Evolutionary conservation across 257 asterid genomes (phyloP).

Genomic region (Leonotis leonurus): DNA sequence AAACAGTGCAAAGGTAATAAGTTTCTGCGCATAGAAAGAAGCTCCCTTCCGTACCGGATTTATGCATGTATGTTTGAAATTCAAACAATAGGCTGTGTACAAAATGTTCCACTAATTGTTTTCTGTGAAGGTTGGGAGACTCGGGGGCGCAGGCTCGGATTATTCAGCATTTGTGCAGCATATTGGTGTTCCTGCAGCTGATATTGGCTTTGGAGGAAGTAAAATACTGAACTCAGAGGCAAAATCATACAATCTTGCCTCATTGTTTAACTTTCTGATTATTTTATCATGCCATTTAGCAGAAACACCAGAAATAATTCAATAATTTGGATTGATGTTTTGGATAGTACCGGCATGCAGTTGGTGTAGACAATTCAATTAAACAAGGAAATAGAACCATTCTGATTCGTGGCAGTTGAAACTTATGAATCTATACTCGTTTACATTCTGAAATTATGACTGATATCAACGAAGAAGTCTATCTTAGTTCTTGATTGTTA

Average conservation of each 20-base stretch:
- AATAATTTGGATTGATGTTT: too few relatives aligned
- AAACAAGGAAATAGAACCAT: too few relatives aligned
- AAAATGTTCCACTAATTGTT: slow-evolving; percentile 7
- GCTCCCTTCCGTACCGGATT: not conserved
- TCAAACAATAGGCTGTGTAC: not conserved
- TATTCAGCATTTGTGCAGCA: slow-evolving; percentile 77
- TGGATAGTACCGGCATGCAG: not conserved
- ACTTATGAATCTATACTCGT: not conserved
- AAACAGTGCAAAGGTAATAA: slow-evolving; percentile 35
- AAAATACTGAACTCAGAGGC: slow-evolving; percentile 8
- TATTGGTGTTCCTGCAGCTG: slow-evolving; percentile 67
- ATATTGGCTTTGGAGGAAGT: slow-evolving; percentile 58
- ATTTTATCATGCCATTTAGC: not conserved
- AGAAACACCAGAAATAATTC: not conserved
- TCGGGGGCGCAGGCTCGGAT: slow-evolving; percentile 80
- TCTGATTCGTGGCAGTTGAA: not conserved
- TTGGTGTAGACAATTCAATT: not conserved
- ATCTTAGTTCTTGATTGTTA: not conserved
- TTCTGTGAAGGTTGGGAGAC: slow-evolving; percentile 54
- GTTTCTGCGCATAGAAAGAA: slow-evolving; percentile 7
- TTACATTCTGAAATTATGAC: not conserved
- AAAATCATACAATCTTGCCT: not conserved
- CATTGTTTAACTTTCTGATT: not conserved
- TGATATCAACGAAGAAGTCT: not conserved
- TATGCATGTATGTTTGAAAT: not conserved